Conservation (phyloP, 164 flowering plant species). For the Tinospora cordifolia region DNA sequence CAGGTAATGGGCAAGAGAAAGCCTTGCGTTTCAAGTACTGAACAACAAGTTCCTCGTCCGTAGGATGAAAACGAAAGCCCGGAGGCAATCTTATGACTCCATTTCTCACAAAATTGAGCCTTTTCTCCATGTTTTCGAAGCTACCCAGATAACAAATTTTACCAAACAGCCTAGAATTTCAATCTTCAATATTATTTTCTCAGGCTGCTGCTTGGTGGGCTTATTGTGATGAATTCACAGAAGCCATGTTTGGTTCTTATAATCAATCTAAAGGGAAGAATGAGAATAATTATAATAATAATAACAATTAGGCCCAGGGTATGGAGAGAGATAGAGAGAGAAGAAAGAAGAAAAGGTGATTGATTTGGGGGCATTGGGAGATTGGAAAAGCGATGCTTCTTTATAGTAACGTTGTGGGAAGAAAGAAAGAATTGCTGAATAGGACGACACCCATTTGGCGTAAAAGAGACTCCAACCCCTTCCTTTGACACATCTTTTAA, state of each 20-base stretch:
- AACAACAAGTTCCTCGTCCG: slow-evolving; percentile 74
- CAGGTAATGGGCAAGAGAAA: slow-evolving; percentile 54
- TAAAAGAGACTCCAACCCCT: slow-evolving; percentile 56
- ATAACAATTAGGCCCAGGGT: too few relatives aligned
- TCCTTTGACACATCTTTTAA: slow-evolving; percentile 16
- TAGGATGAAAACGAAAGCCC: slow-evolving; percentile 77
- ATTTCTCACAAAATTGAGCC: slow-evolving; percentile 42
- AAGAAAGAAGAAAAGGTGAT: slow-evolving; percentile 8
- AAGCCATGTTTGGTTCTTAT: slow-evolving; percentile 8
- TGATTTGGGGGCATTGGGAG: slow-evolving; percentile 6
- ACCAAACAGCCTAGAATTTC: too few relatives aligned
- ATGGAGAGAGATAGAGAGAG: slow-evolving; percentile 9
- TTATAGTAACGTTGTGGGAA: slow-evolving; percentile 35
- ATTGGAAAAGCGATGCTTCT: slow-evolving; percentile 30
- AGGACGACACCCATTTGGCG: slow-evolving; percentile 41
- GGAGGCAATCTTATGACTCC: slow-evolving; percentile 63
- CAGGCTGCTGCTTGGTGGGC: too few relatives aligned
- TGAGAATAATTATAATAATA: slow-evolving; percentile 5
- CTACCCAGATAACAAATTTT: not conserved
- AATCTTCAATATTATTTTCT: too few relatives aligned
- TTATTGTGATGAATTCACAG: not conserved
- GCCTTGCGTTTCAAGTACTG: slow-evolving; percentile 57
- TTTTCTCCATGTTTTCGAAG: slow-evolving; percentile 30
- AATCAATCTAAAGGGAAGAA: slow-evolving; percentile 2
- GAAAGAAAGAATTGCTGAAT: slow-evolving; percentile 5